Evolutionary conservation across 305 asterid species (phyloP), one percentile per base, ranked within the genome.

Genomic region (Solanum chacoense): DNA sequence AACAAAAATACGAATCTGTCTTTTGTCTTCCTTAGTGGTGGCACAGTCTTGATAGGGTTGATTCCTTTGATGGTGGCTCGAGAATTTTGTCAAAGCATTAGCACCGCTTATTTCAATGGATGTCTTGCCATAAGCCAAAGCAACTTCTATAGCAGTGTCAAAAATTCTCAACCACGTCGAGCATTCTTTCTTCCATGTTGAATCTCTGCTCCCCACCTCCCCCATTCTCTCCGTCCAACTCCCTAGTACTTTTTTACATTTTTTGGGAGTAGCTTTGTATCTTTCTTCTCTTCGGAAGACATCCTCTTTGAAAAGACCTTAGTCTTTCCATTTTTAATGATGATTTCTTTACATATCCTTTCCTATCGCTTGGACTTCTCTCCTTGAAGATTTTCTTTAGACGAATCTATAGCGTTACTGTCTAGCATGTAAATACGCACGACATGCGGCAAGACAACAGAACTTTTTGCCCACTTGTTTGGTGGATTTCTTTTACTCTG

Each of bases 351-450:
- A 3, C 22, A 36, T n/a, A 4, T 55, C 11, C 67, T 7, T 55
- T 55, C 8, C 4, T 8, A 18, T 7, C 8, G 11, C 67, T 55
- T 18, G 11, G 4, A 55, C 67, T 18, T 18, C 67, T 37, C 11
- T n/a, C 34, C 84, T n/a, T 77, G 22, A 37, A 76, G 5, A 6
- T 22, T 9, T 32, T 83, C 92, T 10, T 89, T 69, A 14, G 98
- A 95, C 0, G 95, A 94, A 10, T 96, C 98, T 1, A 96, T 96
- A 59, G 98, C 97, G 69, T 95, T 97, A 14, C 76, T 86, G 73
- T 94, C 97, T 0, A 94, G 90, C 8, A 94, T 94, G 0, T 90
- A 89, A 40, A 95, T 92, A 42, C 93, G 90, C 24, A 96, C 94
- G 36, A 95, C 84, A 1, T 94, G 93, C 3, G 93, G 94, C 91